Evolutionary conservation across 768 basidiomycete species (phyloP).

Genomic region (Suillus fuscotomentosus): DNA sequence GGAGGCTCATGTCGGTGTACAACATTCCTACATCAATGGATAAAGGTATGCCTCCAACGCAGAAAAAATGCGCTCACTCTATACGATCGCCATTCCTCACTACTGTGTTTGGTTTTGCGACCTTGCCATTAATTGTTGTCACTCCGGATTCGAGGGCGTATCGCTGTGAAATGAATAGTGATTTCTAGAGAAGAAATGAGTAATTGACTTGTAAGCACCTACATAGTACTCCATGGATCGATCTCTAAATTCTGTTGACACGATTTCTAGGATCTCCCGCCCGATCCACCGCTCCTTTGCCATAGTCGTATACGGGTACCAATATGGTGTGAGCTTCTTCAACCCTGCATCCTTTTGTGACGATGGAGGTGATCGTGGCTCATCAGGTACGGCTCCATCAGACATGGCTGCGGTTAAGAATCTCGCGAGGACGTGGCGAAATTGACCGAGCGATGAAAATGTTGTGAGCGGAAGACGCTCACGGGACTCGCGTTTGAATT

Average conservation of each 20-base stretch:
- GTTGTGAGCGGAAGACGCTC: slow-evolving; percentile 42
- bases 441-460: slow-evolving; percentile 51
- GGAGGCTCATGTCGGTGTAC: slow-evolving; percentile 98
- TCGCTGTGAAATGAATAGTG: slow-evolving; percentile 37
- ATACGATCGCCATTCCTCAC: slow-evolving; percentile 86
- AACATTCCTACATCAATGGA: slow-evolving; percentile 60
- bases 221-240: slow-evolving; percentile 96
- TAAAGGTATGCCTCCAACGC: background rate
- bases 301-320: slow-evolving; percentile 92
- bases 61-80: slow-evolving; percentile 54
- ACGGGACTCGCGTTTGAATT: slow-evolving; percentile 26
- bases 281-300: slow-evolving; percentile 91
- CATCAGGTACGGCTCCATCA: slow-evolving; percentile 19
- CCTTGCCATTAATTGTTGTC: slow-evolving; percentile 90
- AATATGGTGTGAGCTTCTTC: slow-evolving; percentile 84
- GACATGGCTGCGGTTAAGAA: slow-evolving; percentile 53
- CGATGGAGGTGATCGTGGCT: slow-evolving; percentile 22
- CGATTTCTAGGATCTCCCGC: slow-evolving; percentile 84
- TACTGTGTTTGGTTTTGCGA: slow-evolving; percentile 77
- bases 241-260: slow-evolving; percentile 93
- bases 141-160: slow-evolving; percentile 88
- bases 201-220: slow-evolving; percentile 32
- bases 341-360: slow-evolving; percentile 38
- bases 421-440: slow-evolving; percentile 52
- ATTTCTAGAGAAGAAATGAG: background rate